A percentile compares a stretch with the other conserved stretches of the same genome.
phyloP scores from a whole-genome alignment of 208 protist genomes.

The Herpetomonas samuelpessoai region DNA sequence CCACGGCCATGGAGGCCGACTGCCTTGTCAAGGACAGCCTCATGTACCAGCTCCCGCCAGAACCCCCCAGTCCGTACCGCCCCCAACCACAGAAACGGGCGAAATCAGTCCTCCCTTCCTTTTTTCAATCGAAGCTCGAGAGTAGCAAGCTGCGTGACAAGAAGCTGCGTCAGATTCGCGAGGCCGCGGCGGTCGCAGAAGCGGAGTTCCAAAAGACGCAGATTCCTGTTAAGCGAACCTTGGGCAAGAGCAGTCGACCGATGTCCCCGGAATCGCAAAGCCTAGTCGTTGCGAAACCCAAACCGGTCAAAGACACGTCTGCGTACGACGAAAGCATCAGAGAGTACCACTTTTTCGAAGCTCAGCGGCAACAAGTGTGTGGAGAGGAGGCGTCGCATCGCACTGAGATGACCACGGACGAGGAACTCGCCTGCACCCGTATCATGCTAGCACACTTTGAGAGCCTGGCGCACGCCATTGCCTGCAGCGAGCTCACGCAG shows the following conservation, averaged over 20 bases:
- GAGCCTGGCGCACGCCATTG: not conserved
- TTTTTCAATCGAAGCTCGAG: conserved; percentile 16
- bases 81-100: conserved; percentile 14
- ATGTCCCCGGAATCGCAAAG: not conserved
- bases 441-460: conserved; percentile 29
- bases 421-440: conserved; percentile 31
- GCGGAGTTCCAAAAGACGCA: conserved; percentile 1
- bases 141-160: conserved; percentile 2
- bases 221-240: not conserved
- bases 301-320: not conserved
- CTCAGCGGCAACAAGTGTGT: conserved; percentile 16
- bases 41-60: conserved; percentile 22
- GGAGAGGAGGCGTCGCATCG: conserved; percentile 25
- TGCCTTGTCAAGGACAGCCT: conserved; percentile 19
- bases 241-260: not conserved
- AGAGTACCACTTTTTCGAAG: conserved; percentile 18
- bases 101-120: conserved; percentile 23
- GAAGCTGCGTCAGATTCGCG: not conserved
- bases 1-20: not conserved
- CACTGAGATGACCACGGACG: conserved; percentile 21
- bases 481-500: conserved; percentile 12
- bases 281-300: not conserved
- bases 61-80: conserved; percentile 70
- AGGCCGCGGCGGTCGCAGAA: conserved; percentile 6
- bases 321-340: conserved; percentile 15